Percentiles rank a stretch among this genome's conserved stretches.
Conservation (phyloP, 2,329 filamentous ascomycete species). For the Colletotrichum noveboracense region DNA sequence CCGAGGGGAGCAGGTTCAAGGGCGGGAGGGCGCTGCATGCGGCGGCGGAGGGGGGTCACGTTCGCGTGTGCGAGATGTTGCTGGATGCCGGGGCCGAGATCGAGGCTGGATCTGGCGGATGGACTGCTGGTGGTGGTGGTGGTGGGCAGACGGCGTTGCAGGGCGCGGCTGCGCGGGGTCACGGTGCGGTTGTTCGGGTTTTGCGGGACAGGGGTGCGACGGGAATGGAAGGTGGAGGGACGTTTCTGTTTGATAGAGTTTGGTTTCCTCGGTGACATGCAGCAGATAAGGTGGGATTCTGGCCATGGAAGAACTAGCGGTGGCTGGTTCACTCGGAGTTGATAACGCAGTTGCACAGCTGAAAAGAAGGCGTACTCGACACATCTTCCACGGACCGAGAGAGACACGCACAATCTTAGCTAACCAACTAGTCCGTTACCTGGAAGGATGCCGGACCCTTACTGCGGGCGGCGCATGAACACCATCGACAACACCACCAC, state of each 20-base stretch:
- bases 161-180: slow-evolving; percentile 37
- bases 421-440: not conserved
- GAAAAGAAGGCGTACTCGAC: not conserved
- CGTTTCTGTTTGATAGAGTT: slow-evolving; percentile 8
- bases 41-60: slow-evolving; percentile 14
- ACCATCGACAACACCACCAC: not conserved
- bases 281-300: not conserved
- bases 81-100: slow-evolving; percentile 40
- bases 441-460: not conserved
- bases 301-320: not conserved
- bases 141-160: slow-evolving; percentile 36
- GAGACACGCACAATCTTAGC: not conserved
- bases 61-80: slow-evolving; percentile 30
- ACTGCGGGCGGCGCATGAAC: slow-evolving; percentile 1
- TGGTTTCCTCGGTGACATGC: not conserved
- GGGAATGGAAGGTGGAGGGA: slow-evolving; percentile 16
- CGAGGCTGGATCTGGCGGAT: slow-evolving; percentile 35
- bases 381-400: not conserved
- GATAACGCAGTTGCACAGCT: not conserved
- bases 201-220: slow-evolving; percentile 40
- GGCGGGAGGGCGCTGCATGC: slow-evolving; percentile 27
- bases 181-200: slow-evolving; percentile 44
- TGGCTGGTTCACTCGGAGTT: not conserved
- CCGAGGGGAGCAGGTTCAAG: slow-evolving; percentile 23
- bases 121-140: not conserved